Evolutionary conservation across 2,329 filamentous ascomycete species (phyloP).

Genomic region (Colletotrichum cordylinicola): DNA sequence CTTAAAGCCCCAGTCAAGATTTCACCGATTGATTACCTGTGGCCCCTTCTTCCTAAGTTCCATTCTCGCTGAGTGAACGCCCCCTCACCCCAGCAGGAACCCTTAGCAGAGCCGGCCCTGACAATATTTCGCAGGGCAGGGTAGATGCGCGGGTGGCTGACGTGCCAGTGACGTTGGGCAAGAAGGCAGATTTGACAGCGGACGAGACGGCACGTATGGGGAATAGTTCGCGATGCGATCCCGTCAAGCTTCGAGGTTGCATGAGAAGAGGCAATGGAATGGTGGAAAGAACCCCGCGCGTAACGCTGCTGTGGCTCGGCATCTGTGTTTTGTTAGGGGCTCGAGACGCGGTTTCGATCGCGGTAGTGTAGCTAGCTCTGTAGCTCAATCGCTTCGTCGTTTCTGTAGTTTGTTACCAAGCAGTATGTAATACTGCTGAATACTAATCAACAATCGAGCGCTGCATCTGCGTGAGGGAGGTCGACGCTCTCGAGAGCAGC

Average conservation of each 20-base stretch:
- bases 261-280: not conserved
- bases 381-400: not conserved
- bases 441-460: not conserved
- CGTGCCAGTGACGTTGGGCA: not conserved
- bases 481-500: not conserved
- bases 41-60: not conserved
- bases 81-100: not conserved
- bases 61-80: not conserved
- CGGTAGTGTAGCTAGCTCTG: not conserved
- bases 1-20: not conserved
- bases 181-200: constrained; percentile 8
- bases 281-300: not conserved
- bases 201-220: not conserved
- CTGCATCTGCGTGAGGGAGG: not conserved
- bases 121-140: not conserved
- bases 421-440: not conserved
- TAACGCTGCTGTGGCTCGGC: not conserved
- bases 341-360: not conserved
- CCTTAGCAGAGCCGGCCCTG: not conserved
- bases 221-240: not conserved
- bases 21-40: not conserved
- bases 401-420: not conserved
- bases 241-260: not conserved
- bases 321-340: not conserved
- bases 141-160: not conserved